phyloP scores from a whole-genome alignment of 352 stramenopile species.

The Pythium sp. region DNA sequence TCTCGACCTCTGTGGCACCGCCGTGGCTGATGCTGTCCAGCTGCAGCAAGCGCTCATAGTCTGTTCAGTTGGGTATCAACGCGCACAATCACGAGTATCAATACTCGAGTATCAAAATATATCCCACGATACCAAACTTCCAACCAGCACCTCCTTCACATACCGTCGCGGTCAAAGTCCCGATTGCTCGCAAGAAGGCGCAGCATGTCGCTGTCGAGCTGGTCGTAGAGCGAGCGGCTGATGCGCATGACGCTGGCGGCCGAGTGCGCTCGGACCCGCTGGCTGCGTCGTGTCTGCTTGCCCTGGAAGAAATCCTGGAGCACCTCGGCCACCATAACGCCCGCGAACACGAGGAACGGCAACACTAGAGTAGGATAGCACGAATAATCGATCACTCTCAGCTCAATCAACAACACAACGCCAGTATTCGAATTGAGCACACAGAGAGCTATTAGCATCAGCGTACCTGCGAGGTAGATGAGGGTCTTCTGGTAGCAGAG shows the following conservation, averaged over 20 bases:
- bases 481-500: conserved; percentile 1
- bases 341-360: conserved; percentile 47
- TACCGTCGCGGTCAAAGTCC: conserved; percentile 61
- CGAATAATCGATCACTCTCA: too few relatives aligned
- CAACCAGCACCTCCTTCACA: not conserved
- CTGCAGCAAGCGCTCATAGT: conserved; percentile 71
- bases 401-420: not conserved
- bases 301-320: conserved; percentile 10
- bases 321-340: conserved; percentile 45
- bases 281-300: conserved; percentile 1
- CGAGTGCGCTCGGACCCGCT: conserved; percentile 4
- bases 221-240: conserved; percentile 63
- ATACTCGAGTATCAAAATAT: not conserved
- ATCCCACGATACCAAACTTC: not conserved
- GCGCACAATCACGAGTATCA: conserved; percentile 7
- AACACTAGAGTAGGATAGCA: conserved; percentile 28
- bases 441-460: not conserved
- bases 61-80: conserved; percentile 17
- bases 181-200: conserved; percentile 62
- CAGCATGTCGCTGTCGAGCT: conserved; percentile 58
- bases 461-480: conserved; percentile 10
- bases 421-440: not conserved
- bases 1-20: conserved; percentile 50
- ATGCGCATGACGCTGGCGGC: conserved; percentile 44
- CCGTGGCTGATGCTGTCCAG: conserved; percentile 61